Evolutionary conservation across 768 basidiomycete species (phyloP).

Genomic region (Leccinum aurantiacum): DNA sequence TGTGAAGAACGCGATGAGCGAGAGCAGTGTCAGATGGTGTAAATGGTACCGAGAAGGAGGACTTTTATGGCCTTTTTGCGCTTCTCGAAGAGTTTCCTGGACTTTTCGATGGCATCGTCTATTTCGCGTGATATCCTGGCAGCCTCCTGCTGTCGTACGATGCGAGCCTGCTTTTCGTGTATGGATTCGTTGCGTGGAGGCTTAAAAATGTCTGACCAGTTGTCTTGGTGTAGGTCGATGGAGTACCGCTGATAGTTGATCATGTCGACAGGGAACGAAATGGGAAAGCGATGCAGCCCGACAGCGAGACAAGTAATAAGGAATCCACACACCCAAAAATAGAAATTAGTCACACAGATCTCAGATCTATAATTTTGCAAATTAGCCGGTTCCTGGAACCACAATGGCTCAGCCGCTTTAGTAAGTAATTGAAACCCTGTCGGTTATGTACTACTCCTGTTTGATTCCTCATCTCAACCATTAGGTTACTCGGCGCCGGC

Average conservation of each 20-base stretch:
- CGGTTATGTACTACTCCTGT: too few species aligned
- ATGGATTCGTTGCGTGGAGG: constrained; percentile 17
- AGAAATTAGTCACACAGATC: constrained; percentile 1
- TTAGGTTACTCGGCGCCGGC: background rate
- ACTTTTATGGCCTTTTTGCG: constrained; percentile 32
- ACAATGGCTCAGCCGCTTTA: background rate
- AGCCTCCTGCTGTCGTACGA: constrained; percentile 25
- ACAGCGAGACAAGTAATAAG: background rate
- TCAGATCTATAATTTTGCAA: background rate
- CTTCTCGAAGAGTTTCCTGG: constrained; percentile 20
- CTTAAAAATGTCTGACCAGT: constrained; percentile 26
- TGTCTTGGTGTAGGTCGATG: constrained; percentile 8
- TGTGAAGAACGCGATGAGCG: background rate
- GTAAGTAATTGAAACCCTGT: too few species aligned
- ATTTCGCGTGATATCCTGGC: constrained; percentile 26
- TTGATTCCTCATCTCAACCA: background rate
- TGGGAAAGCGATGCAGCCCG: background rate
- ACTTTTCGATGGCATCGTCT: constrained; percentile 31
- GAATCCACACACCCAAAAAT: background rate
- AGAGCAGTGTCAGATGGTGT: background rate
- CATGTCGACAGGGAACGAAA: background rate
- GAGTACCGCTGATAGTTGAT: background rate
- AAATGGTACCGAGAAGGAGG: constrained; percentile 24
- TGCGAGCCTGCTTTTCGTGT: constrained; percentile 3
- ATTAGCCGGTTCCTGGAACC: background rate